phyloP scores from a whole-genome alignment of 2,329 filamentous ascomycete species.

The Coniochaeta pulveracea region DNA sequence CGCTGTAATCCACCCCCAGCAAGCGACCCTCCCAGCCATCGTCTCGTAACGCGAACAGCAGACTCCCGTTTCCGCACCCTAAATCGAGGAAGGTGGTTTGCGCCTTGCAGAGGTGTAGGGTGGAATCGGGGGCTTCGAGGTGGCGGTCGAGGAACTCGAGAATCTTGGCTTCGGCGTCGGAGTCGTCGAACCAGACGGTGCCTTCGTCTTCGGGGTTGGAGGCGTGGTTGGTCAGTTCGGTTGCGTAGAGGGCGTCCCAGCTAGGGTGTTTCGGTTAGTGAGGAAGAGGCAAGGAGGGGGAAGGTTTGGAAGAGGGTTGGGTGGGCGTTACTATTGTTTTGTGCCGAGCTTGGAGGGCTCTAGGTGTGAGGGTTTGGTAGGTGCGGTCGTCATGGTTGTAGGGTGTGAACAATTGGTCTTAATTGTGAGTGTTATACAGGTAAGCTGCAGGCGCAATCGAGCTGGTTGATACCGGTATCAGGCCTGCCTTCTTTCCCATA shows the following conservation, averaged over 20 bases:
- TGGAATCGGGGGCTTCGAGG: slow-evolving; percentile 10
- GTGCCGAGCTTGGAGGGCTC: slow-evolving; percentile 73
- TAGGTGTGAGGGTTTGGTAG: slow-evolving; percentile 48
- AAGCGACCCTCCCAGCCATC: slow-evolving; percentile 54
- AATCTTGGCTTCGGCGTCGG: slow-evolving; percentile 74
- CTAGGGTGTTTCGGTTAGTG: slow-evolving; percentile 37
- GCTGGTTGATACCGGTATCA: too few relatives aligned
- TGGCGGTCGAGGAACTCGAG: slow-evolving; percentile 50
- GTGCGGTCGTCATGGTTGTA: neutral
- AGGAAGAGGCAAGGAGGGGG: slow-evolving; percentile 1
- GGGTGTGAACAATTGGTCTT: too few relatives aligned
- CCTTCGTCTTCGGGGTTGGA: slow-evolving; percentile 68
- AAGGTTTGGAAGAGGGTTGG: slow-evolving; percentile 2
- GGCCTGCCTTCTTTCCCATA: too few relatives aligned
- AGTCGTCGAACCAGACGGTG: slow-evolving; percentile 94
- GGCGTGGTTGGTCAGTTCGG: slow-evolving; percentile 60
- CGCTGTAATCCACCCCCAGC: slow-evolving; percentile 83
- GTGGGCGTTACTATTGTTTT: slow-evolving; percentile 62
- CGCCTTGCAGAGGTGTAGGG: slow-evolving; percentile 12
- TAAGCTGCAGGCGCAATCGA: too few relatives aligned
- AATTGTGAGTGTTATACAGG: too few relatives aligned
- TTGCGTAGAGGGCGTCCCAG: slow-evolving; percentile 65
- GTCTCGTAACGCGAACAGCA: slow-evolving; percentile 71
- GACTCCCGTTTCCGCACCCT: slow-evolving; percentile 86
- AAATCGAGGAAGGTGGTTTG: slow-evolving; percentile 66